Evolutionary conservation across 768 basidiomycete genomes (phyloP).

Genomic region (Phaffia australis): DNA sequence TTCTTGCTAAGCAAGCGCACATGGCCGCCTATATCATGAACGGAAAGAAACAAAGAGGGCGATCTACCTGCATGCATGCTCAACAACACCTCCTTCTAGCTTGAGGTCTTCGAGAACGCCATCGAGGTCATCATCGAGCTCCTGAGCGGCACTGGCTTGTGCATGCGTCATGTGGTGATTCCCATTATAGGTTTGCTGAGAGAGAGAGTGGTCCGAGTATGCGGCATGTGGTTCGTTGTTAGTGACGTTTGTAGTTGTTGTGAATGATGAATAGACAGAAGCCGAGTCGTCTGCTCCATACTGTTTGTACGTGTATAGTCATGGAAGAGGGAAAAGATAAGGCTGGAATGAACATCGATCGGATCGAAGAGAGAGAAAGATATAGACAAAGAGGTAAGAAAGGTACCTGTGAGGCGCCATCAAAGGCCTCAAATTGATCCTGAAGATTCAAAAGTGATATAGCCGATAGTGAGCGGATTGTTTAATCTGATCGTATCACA

Average conservation of each 20-base stretch:
- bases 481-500: no score
- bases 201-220: constrained; percentile 24
- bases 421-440: constrained; percentile 38
- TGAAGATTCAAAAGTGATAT: neutral
- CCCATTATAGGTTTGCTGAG: constrained; percentile 1
- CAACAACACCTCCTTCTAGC: constrained; percentile 55
- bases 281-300: constrained; percentile 35
- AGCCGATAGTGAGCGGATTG: no score
- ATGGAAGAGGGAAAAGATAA: neutral
- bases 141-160: constrained; percentile 22
- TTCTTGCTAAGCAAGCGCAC: neutral
- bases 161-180: constrained; percentile 9
- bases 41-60: neutral
- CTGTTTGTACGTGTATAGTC: constrained; percentile 22
- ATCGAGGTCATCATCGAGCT: constrained; percentile 62
- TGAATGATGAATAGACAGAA: constrained; percentile 28
- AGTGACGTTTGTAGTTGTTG: constrained; percentile 22
- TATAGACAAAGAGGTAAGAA: neutral
- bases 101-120: constrained; percentile 69
- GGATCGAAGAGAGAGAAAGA: neutral
- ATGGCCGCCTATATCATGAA: neutral
- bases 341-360: neutral
- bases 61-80: constrained; percentile 85
- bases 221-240: constrained; percentile 12
- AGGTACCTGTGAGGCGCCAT: constrained; percentile 38